phyloP scores from a whole-genome alignment of 2,329 filamentous ascomycete species.

The Claviceps capensis region DNA sequence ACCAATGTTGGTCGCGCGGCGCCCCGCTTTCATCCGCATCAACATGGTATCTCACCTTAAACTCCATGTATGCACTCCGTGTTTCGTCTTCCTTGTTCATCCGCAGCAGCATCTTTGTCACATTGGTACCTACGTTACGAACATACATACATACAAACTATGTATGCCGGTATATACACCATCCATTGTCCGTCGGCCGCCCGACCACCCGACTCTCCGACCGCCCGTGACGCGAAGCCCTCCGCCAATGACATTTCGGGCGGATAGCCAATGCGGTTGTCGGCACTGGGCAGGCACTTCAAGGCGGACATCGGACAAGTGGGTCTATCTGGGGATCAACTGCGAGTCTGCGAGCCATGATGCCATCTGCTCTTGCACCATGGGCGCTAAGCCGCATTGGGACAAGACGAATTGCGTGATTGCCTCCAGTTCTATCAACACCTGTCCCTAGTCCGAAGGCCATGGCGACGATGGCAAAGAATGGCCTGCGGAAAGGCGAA shows the following conservation, averaged over 20 bases:
- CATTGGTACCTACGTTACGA: too few relatives aligned
- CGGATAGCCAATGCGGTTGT: conserved; percentile 2
- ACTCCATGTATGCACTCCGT: too few relatives aligned
- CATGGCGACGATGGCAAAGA: conserved; percentile 2
- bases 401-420: conserved; percentile 27
- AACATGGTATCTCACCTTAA: too few relatives aligned
- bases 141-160: too few relatives aligned
- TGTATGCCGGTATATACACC: too few relatives aligned
- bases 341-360: background rate
- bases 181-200: too few relatives aligned
- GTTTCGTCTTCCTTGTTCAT: too few relatives aligned
- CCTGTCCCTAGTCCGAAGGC: conserved; percentile 11
- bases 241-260: conserved; percentile 1
- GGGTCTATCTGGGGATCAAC: conserved; percentile 5
- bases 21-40: too few relatives aligned
- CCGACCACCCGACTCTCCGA: background rate
- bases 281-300: conserved; percentile 1
- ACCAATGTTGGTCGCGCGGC: too few relatives aligned
- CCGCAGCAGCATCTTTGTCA: too few relatives aligned
- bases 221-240: background rate
- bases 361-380: conserved; percentile 13
- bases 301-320: conserved; percentile 6
- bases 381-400: conserved; percentile 17
- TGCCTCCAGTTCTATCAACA: conserved; percentile 21
- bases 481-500: background rate